Evolutionary conservation across 352 stramenopile species (phyloP).

Genomic region (Phytophthora colocasiae): DNA sequence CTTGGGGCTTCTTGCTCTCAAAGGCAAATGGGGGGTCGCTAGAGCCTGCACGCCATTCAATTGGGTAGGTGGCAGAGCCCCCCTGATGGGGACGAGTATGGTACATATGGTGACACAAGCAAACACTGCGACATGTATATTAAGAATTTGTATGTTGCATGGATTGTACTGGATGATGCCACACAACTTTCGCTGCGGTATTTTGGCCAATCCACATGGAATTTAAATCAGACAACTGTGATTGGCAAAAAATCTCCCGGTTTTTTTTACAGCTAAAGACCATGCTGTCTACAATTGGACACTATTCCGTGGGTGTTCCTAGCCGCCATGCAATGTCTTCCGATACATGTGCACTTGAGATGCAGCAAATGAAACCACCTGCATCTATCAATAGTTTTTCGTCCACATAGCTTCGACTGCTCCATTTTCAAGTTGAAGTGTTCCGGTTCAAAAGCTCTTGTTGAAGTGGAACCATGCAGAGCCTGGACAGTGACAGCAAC

Average conservation of each 20-base stretch:
- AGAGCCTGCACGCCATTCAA: conserved; percentile 33
- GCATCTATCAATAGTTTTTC: conserved; percentile 13
- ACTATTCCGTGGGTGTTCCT: conserved; percentile 1
- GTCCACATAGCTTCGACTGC: background rate
- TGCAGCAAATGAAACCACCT: conserved; percentile 4
- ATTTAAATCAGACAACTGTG: background rate
- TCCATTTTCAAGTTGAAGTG: conserved; percentile 21
- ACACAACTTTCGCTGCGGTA: too few relatives aligned
- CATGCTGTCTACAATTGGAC: too few relatives aligned
- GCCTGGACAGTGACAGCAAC: conserved; percentile 15
- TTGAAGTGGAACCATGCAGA: conserved; percentile 30
- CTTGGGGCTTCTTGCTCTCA: conserved; percentile 46
- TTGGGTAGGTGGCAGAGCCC: conserved; percentile 4
- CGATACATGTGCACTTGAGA: background rate
- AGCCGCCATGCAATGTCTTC: background rate
- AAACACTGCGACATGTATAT: too few relatives aligned
- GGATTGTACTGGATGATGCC: too few relatives aligned
- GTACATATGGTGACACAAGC: too few relatives aligned
- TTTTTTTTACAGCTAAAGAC: background rate
- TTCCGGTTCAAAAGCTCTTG: conserved; percentile 9
- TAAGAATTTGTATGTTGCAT: too few relatives aligned
- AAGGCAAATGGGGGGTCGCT: conserved; percentile 44
- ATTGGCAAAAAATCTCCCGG: conserved; percentile 23
- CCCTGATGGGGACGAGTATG: too few relatives aligned
- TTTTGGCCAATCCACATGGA: too few relatives aligned